These are phyloP conservation scores for Coniochaeta ligniaria DNA, from an alignment of 2,329 filamentous ascomycete species.

Conservation along the genomic window DNA sequence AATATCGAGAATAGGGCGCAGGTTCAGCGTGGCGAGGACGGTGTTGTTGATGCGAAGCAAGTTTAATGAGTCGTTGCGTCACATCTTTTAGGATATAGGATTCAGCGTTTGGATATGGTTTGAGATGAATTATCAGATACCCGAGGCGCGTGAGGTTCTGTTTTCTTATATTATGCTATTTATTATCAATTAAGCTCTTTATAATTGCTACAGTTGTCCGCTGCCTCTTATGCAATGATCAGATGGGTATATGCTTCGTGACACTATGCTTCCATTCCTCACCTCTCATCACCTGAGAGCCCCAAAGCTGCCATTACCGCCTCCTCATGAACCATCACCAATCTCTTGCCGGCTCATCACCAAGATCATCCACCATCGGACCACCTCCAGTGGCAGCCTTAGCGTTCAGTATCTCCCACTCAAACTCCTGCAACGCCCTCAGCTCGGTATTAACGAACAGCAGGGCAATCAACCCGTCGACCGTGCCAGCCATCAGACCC, in stretches of 20 bases:
- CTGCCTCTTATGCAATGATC: neutral
- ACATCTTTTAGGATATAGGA: neutral
- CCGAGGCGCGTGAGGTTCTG: neutral
- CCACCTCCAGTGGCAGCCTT: slow-evolving; percentile 31
- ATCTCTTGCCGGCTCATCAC: neutral
- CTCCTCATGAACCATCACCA: neutral
- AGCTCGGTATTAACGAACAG: slow-evolving; percentile 83
- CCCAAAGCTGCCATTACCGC: neutral
- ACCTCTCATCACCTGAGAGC: neutral
- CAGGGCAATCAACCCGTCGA: slow-evolving; percentile 81
- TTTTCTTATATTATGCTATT: neutral
- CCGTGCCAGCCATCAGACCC: slow-evolving; percentile 63
- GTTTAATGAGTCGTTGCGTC: neutral
- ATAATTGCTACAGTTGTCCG: neutral
- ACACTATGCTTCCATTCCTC: neutral
- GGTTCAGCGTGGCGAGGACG: slow-evolving; percentile 1
- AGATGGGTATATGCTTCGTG: neutral
- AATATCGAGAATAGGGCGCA: slow-evolving; percentile 58
- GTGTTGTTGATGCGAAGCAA: neutral
- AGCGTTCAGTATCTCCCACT: slow-evolving; percentile 81
- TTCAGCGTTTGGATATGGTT: neutral
- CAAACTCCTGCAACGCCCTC: slow-evolving; percentile 78
- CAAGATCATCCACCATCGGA: neutral
- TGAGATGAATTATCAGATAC: neutral
- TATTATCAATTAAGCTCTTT: neutral